These are phyloP conservation scores for Debaryomyces sp. DNA, from an alignment of 1,139 yeast species.

Conservation along the genomic window DNA sequence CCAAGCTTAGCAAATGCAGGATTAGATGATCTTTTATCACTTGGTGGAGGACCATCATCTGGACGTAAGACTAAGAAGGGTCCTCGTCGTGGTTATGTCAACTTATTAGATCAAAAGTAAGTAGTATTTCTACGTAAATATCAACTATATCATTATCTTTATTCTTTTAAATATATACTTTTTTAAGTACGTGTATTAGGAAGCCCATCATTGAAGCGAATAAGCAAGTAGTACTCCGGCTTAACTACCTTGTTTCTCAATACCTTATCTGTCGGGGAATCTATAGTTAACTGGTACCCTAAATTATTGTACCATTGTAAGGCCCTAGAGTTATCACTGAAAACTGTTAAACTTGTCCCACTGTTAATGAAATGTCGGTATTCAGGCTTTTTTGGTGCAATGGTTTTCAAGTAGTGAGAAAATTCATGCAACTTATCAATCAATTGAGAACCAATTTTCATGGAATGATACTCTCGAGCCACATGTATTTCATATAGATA, in stretches of 20 bases:
- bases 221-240: conserved; percentile 43
- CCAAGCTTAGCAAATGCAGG: conserved; percentile 50
- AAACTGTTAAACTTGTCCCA: conserved; percentile 53
- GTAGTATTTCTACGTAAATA: not conserved
- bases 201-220: conserved; percentile 3
- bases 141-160: not conserved
- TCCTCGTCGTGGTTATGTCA: conserved; percentile 75
- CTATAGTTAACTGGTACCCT: conserved; percentile 40
- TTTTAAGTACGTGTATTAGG: not conserved
- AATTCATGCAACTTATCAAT: conserved; percentile 32
- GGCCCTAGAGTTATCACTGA: conserved; percentile 47
- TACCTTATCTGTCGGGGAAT: conserved; percentile 47
- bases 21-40: conserved; percentile 67
- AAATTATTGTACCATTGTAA: conserved; percentile 42
- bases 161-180: not conserved
- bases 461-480: conserved; percentile 27
- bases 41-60: conserved; percentile 38
- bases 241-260: conserved; percentile 37
- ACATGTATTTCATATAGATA: conserved; percentile 62
- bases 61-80: conserved; percentile 63
- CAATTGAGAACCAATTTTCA: conserved; percentile 36
- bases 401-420: conserved; percentile 18
- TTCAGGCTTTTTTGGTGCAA: not conserved
- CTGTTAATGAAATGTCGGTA: conserved; percentile 16
- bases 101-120: conserved; percentile 57